These are phyloP conservation scores for Penicillium fuscoglaucum DNA, from an alignment of 2,329 filamentous ascomycete genomes.

Conservation along the genomic window DNA sequence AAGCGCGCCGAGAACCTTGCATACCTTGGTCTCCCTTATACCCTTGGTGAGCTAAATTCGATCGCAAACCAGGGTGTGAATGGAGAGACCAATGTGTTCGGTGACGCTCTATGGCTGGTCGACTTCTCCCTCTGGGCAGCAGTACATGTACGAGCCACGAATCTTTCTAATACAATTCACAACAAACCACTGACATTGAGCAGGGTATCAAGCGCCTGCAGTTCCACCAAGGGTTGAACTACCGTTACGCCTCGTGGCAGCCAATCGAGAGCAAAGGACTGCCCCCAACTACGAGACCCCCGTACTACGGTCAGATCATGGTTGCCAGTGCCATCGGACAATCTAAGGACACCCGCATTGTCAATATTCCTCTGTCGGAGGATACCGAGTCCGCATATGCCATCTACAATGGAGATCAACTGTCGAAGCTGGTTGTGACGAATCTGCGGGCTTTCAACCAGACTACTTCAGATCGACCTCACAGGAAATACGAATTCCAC, in stretches of 20 bases:
- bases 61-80: constrained; percentile 18
- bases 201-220: constrained; percentile 20
- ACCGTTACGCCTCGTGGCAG: constrained; percentile 25
- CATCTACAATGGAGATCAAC: not conserved
- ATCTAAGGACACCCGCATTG: constrained; percentile 5
- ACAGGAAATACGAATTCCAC: constrained; percentile 9
- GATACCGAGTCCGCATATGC: constrained; percentile 11
- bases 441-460: constrained; percentile 12
- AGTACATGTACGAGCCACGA: constrained; percentile 11
- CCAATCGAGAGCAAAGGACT: constrained; percentile 15
- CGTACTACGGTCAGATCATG: constrained; percentile 24
- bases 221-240: constrained; percentile 23
- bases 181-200: not conserved
- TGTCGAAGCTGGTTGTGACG: constrained; percentile 5
- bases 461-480: not conserved
- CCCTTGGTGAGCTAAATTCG: constrained; percentile 16
- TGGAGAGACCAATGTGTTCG: constrained; percentile 17
- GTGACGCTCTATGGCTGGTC: constrained; percentile 21
- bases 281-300: constrained; percentile 14
- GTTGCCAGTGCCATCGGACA: constrained; percentile 13
- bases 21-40: constrained; percentile 17
- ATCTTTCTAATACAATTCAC: not conserved
- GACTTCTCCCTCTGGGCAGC: constrained; percentile 22
- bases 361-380: constrained; percentile 11
- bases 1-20: not conserved